These are phyloP conservation scores for Hypoxylon fuscum DNA, from an alignment of 495 filamentous ascomycete species.

Conservation along the genomic window DNA sequence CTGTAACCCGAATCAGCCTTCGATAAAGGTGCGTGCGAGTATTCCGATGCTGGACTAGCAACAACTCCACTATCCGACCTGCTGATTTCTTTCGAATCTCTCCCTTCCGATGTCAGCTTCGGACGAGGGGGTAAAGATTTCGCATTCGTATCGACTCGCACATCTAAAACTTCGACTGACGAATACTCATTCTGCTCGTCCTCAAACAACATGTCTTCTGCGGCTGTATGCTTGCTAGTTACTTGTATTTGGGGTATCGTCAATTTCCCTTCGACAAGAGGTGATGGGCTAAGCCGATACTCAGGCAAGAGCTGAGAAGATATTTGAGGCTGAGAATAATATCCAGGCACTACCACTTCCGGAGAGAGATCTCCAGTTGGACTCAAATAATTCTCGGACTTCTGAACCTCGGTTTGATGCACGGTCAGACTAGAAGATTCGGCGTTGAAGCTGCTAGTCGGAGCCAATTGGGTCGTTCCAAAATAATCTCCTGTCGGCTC, in stretches of 20 bases:
- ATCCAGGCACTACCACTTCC: conserved; percentile 43
- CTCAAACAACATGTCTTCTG: conserved; percentile 60
- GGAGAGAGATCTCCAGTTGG: conserved; percentile 39
- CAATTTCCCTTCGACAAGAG: conserved; percentile 4
- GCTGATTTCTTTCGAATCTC: conserved; percentile 30
- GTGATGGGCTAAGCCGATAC: conserved; percentile 12
- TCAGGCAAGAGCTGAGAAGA: conserved; percentile 4
- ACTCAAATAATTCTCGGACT: neutral
- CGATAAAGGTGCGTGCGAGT: conserved; percentile 50
- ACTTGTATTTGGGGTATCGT: conserved; percentile 50
- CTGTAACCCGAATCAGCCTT: conserved; percentile 68
- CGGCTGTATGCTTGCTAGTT: conserved; percentile 57
- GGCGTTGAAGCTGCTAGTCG: neutral
- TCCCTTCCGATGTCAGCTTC: conserved; percentile 5
- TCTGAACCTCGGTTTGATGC: conserved; percentile 1
- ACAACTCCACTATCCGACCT: conserved; percentile 59
- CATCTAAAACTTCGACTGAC: conserved; percentile 49
- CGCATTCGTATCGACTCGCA: conserved; percentile 52
- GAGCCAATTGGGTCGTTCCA: neutral
- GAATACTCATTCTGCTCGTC: conserved; percentile 50
- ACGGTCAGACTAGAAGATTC: neutral
- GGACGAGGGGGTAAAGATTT: conserved; percentile 43
- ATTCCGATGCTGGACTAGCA: conserved; percentile 49
- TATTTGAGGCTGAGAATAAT: neutral
- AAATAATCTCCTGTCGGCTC: conserved; percentile 5